These are phyloP conservation scores for Aspergillus sclerotioniger DNA, from an alignment of 495 filamentous ascomycete species.

Conservation along the genomic window DNA sequence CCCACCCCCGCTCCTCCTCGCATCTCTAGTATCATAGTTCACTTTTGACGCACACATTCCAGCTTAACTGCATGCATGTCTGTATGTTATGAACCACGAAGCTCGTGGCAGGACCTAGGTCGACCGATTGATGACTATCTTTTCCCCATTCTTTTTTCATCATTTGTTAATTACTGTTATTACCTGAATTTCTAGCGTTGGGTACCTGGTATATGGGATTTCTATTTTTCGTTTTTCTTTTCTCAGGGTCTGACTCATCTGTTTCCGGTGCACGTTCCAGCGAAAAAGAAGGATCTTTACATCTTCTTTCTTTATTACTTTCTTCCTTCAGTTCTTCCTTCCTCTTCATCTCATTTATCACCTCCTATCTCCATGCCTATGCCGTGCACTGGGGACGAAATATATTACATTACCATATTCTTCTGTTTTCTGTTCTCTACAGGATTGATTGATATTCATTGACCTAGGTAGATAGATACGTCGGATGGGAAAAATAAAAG, in stretches of 20 bases:
- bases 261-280: conserved; percentile 5
- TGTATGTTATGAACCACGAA: background rate
- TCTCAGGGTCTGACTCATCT: background rate
- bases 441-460: background rate
- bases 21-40: background rate
- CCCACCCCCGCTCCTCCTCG: background rate
- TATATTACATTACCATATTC: background rate
- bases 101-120: background rate
- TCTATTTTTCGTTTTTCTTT: conserved; percentile 5
- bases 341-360: background rate
- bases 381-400: background rate
- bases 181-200: conserved; percentile 5
- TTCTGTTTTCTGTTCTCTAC: background rate
- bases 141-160: background rate
- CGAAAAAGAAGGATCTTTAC: conserved; percentile 4
- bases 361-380: background rate
- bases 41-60: background rate
- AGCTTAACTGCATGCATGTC: background rate
- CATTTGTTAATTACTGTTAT: conserved; percentile 1
- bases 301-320: conserved; percentile 7
- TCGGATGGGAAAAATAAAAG: background rate
- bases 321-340: background rate
- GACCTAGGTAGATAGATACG: background rate
- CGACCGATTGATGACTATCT: background rate
- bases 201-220: conserved; percentile 3